phyloP scores from a whole-genome alignment of 768 basidiomycete species.

The Trametes elegans region DNA sequence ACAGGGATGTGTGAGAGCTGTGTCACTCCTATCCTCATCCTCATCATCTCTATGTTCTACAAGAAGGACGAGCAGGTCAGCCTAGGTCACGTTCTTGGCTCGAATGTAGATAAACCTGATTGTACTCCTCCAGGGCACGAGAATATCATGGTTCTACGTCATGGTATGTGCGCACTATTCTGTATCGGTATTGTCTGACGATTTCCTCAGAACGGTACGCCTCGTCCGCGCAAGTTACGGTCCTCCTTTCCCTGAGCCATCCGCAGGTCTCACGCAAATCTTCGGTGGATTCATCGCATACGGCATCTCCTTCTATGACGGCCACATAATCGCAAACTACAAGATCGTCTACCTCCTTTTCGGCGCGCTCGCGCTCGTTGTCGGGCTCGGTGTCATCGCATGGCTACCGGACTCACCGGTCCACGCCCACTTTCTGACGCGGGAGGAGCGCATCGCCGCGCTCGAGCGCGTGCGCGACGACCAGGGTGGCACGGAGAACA shows the following conservation, averaged over 20 bases:
- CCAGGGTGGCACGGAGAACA: conserved; percentile 62
- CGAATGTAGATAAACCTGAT: no score
- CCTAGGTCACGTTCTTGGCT: no score
- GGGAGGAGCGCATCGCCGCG: conserved; percentile 59
- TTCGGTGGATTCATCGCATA: conserved; percentile 68
- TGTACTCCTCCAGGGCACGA: conserved; percentile 53
- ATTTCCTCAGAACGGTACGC: conserved; percentile 44
- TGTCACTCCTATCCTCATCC: conserved; percentile 60
- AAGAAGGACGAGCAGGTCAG: conserved; percentile 61
- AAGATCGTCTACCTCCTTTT: conserved; percentile 62
- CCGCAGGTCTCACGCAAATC: conserved; percentile 43
- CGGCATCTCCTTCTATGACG: conserved; percentile 55
- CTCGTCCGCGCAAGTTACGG: background rate
- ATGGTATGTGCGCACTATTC: conserved; percentile 56
- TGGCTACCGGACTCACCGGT: conserved; percentile 68
- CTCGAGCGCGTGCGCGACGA: conserved; percentile 68
- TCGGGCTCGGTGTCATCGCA: conserved; percentile 54
- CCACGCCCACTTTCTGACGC: conserved; percentile 52
- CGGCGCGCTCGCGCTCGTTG: conserved; percentile 57
- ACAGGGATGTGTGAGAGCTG: conserved; percentile 68
- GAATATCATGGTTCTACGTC: conserved; percentile 66
- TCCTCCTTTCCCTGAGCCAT: background rate
- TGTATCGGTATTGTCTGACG: no score
- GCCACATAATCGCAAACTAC: conserved; percentile 49
- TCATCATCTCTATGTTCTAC: conserved; percentile 67